Base-by-base conservation (phyloP, 116 monocot species). In the Zostera marina region DNA sequence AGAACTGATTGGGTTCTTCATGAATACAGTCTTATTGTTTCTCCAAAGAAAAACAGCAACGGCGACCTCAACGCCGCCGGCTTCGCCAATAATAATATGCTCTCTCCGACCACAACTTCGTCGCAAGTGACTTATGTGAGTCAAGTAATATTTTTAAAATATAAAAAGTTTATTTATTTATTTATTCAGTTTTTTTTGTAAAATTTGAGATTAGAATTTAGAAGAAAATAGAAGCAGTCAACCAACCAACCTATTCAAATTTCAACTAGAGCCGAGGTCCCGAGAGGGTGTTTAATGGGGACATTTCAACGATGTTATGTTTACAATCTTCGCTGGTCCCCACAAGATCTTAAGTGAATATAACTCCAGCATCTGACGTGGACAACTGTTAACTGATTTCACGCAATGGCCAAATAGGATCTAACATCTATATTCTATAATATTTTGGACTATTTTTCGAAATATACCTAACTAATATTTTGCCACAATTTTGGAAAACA, bases 1-100 rank as follows among this genome's bases (percentile, higher is more conserved):
- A 52, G 64, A 17, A 64, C 64, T 15, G 53, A 64, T 47, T 64
- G 64, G 64, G 20, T 64, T 22, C 45, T 64, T 11, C 64, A 64
- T 54, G 64, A 53, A 42, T 64, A 64, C 38, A 25, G 64, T 22
- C 64, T 64, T 16, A 24, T 46, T 13, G 44, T 5, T 32, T 5
- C 32, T 32, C 32, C 32, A 3, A 2, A 2, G 32, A 32, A 32
- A 1, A 26, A 26, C 26, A 1, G 3, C 26, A 26, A 26, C 32
- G 32, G 32, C 1, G 32, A 5, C 0, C n/a, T n/a, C n/a, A n/a
- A n/a, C n/a, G n/a, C n/a, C n/a, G n/a, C n/a, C n/a, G n/a, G n/a
- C n/a, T n/a, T n/a, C n/a, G n/a, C n/a, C n/a, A n/a, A 55, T 11
- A 12, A 16, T 7, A 56, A 16, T 15, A 49, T 9, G 19, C 5